Evolutionary conservation across 2,329 filamentous ascomycete genomes (phyloP).

Genomic region (Neobulgaria alba): DNA sequence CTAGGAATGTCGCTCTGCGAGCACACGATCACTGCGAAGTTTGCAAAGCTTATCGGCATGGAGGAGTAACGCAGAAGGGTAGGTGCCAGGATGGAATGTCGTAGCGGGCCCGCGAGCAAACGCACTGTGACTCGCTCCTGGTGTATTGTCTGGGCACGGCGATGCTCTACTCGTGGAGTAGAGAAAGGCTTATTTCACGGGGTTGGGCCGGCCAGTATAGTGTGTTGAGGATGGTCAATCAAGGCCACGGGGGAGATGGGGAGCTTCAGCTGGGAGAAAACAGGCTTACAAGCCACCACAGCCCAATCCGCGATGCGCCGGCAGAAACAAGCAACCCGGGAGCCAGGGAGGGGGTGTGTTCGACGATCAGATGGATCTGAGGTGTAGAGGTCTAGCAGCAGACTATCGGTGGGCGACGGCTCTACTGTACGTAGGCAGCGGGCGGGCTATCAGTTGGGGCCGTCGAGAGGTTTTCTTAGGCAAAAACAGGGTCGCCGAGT

Average conservation of each 20-base stretch:
- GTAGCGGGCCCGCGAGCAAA: constrained; percentile 17
- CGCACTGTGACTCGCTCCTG: constrained; percentile 8
- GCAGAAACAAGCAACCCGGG: neutral
- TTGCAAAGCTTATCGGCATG: constrained; percentile 12
- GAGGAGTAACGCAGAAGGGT: constrained; percentile 16
- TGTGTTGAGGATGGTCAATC: neutral
- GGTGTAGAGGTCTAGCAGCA: too few relatives aligned
- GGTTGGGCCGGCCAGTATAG: neutral
- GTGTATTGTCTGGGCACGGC: constrained; percentile 5
- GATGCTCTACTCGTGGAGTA: constrained; percentile 5
- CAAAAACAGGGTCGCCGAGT: too few relatives aligned
- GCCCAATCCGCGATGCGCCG: neutral
- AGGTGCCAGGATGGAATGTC: constrained; percentile 14
- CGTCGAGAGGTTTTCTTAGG: too few relatives aligned
- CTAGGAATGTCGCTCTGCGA: constrained; percentile 5
- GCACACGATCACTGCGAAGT: constrained; percentile 14
- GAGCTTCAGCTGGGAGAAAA: neutral
- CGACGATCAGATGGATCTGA: too few relatives aligned
- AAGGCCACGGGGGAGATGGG: neutral
- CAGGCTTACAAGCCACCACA: neutral
- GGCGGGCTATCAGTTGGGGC: too few relatives aligned
- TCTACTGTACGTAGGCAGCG: too few relatives aligned
- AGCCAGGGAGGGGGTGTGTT: too few relatives aligned
- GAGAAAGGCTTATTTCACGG: constrained; percentile 19
- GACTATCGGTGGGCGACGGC: too few relatives aligned